A percentile compares a stretch with the other conserved stretches of the same genome.
Conservation (phyloP, 768 basidiomycete species). For the Crassisporium funariophilum region DNA sequence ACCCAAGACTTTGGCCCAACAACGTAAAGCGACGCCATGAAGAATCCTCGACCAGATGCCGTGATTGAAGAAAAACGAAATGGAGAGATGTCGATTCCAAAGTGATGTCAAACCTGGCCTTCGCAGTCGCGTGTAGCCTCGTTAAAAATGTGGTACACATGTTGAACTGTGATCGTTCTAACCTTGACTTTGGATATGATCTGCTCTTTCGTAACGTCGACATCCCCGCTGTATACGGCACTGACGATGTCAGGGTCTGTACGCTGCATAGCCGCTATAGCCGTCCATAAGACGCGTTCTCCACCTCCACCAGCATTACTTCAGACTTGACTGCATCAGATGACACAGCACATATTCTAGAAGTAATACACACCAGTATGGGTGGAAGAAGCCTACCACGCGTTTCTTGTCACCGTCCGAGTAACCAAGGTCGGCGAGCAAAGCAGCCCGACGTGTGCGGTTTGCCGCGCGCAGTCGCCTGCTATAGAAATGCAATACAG, state of each 20-base stretch:
- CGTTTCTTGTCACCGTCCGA: conserved; percentile 21
- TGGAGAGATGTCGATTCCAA: conserved; percentile 66
- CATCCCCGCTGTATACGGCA: conserved; percentile 90
- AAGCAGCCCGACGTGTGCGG: conserved; percentile 12
- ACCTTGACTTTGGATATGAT: conserved; percentile 87
- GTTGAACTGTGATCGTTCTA: conserved; percentile 15
- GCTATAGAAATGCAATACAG: conserved; percentile 20
- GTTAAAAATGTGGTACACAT: conserved; percentile 35
- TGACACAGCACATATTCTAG: conserved; percentile 5
- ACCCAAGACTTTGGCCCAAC: conserved; percentile 88
- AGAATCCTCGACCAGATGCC: conserved; percentile 75
- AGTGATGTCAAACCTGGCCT: conserved; percentile 80
- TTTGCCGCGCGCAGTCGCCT: conserved; percentile 21
- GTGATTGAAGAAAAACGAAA: conserved; percentile 78
- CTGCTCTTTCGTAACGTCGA: conserved; percentile 72
- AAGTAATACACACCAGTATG: conserved; percentile 75
- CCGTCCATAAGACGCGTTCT: conserved; percentile 94
- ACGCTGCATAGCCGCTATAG: conserved; percentile 75
- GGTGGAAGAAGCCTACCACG: conserved; percentile 89
- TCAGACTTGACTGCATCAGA: conserved; percentile 39
- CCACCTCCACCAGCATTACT: conserved; percentile 97
- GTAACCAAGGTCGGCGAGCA: conserved; percentile 29
- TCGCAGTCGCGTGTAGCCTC: too few relatives aligned
- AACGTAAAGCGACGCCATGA: conserved; percentile 92
- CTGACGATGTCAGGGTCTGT: conserved; percentile 64